These are phyloP conservation scores for Flaveria trinervia DNA, from an alignment of 129 eudicot species.

Conservation along the genomic window DNA sequence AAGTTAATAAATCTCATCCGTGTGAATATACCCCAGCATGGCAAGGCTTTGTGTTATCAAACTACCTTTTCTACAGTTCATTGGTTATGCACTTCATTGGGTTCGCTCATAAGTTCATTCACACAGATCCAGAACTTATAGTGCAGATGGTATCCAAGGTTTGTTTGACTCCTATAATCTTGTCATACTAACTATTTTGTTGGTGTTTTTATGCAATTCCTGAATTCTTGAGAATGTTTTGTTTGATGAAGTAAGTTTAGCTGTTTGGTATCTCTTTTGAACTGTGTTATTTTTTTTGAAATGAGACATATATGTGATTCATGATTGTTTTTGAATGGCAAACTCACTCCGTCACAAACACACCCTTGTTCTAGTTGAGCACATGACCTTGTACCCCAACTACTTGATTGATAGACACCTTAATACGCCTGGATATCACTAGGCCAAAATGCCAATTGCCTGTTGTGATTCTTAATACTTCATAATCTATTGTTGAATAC, in stretches of 20 bases:
- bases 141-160: constrained; percentile 91
- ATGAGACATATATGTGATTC: background rate
- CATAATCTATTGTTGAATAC: background rate
- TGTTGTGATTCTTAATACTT: constrained; percentile 6
- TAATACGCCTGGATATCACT: background rate
- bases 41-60: constrained; percentile 82
- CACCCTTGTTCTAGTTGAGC: background rate
- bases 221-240: constrained; percentile 3
- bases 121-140: constrained; percentile 69
- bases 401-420: background rate
- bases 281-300: background rate
- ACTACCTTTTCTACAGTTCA: constrained; percentile 87
- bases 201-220: constrained; percentile 1
- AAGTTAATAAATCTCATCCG: constrained; percentile 30
- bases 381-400: background rate
- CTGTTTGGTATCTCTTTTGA: constrained; percentile 1
- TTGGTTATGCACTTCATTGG: constrained; percentile 96
- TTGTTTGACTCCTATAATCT: constrained; percentile 29
- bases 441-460: background rate
- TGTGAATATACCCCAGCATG: constrained; percentile 70
- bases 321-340: background rate
- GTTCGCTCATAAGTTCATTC: constrained; percentile 93
- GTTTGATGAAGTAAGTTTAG: background rate
- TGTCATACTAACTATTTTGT: background rate
- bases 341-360: background rate